These are phyloP conservation scores for Melanogaster broomeanus DNA, from an alignment of 768 basidiomycete genomes.

Conservation along the genomic window DNA sequence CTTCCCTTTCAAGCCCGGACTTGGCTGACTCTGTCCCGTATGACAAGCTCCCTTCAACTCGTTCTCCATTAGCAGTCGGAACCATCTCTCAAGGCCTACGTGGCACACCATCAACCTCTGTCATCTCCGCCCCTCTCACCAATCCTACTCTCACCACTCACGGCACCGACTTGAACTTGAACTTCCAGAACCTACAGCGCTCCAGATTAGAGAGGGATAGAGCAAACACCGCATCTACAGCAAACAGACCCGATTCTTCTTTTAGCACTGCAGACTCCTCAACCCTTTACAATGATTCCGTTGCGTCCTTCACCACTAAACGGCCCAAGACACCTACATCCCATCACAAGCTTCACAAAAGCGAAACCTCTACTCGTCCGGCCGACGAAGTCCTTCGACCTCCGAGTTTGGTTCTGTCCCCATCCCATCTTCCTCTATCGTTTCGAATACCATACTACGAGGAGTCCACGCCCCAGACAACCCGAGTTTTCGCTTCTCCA, in stretches of 20 bases:
- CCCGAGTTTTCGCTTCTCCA: slow-evolving; percentile 62
- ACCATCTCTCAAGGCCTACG: slow-evolving; percentile 57
- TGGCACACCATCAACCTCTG: slow-evolving; percentile 31
- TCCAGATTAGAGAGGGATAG: slow-evolving; percentile 56
- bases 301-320: slow-evolving; percentile 37
- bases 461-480: slow-evolving; percentile 58
- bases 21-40: slow-evolving; percentile 74
- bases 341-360: slow-evolving; percentile 42
- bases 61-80: slow-evolving; percentile 59
- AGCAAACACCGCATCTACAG: slow-evolving; percentile 25
- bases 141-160: slow-evolving; percentile 75
- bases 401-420: slow-evolving; percentile 55
- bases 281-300: slow-evolving; percentile 56
- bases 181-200: slow-evolving; percentile 50
- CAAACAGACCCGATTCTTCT: slow-evolving; percentile 51
- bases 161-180: slow-evolving; percentile 76
- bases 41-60: slow-evolving; percentile 61
- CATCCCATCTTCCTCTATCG: slow-evolving; percentile 31
- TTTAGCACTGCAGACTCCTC: slow-evolving; percentile 58
- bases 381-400: slow-evolving; percentile 48
- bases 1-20: slow-evolving; percentile 61
- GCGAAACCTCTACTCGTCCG: slow-evolving; percentile 57
- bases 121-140: slow-evolving; percentile 81
- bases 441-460: slow-evolving; percentile 42
- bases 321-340: slow-evolving; percentile 37